These are phyloP conservation scores for Marsdenia floribunda DNA, from an alignment of 257 asterid genomes.

Conservation along the genomic window DNA sequence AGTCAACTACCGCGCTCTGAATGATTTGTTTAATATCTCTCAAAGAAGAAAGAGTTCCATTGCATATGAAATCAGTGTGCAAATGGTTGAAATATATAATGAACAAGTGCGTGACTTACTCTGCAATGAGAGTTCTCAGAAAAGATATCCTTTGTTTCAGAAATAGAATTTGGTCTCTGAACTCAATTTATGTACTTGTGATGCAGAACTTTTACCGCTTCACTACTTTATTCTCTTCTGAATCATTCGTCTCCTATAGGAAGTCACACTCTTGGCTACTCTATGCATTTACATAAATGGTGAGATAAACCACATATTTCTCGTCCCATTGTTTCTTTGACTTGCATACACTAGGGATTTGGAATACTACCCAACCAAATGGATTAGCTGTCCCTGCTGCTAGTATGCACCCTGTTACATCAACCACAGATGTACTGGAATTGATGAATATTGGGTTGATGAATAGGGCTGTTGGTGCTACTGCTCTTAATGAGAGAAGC, in stretches of 20 bases:
- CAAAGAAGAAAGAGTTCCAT: slow-evolving; percentile 65
- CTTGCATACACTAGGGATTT: slow-evolving; percentile 94
- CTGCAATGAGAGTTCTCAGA: slow-evolving; percentile 45
- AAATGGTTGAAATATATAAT: slow-evolving; percentile 94
- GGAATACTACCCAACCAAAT: slow-evolving; percentile 86
- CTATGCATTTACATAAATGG: background rate
- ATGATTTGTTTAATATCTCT: slow-evolving; percentile 85
- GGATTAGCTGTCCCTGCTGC: slow-evolving; percentile 98
- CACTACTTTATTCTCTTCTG: background rate
- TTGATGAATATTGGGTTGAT: slow-evolving; percentile 75
- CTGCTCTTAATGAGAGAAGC: slow-evolving; percentile 94
- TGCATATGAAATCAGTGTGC: slow-evolving; percentile 75
- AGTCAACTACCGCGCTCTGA: slow-evolving; percentile 88
- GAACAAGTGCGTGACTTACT: slow-evolving; percentile 97
- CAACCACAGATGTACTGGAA: slow-evolving; percentile 74
- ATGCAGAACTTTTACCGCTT: background rate
- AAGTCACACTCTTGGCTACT: background rate
- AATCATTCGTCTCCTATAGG: background rate
- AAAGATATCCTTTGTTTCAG: slow-evolving; percentile 74
- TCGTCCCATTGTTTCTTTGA: slow-evolving; percentile 47
- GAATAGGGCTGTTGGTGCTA: slow-evolving; percentile 91
- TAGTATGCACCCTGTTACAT: slow-evolving; percentile 81
- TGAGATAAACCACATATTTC: background rate
- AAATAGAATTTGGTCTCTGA: slow-evolving; percentile 14
- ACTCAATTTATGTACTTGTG: background rate